A percentile compares a stretch with the other conserved stretches of the same genome.
These are phyloP conservation scores for Cucurbita argyrosperma DNA, from an alignment of 306 rosid species.

Conservation along the genomic window DNA sequence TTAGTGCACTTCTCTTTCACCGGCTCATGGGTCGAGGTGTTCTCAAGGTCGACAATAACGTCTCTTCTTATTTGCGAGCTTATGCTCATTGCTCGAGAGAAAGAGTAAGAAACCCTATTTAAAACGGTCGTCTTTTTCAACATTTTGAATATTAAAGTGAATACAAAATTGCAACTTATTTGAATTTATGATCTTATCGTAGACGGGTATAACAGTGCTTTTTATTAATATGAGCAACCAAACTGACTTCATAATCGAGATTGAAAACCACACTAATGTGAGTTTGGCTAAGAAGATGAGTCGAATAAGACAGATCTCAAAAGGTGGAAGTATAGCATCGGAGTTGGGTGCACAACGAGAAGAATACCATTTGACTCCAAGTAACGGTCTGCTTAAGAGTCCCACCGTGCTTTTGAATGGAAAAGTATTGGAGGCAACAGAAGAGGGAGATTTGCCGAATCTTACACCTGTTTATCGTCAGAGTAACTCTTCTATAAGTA, in stretches of 20 bases:
- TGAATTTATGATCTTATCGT: neutral
- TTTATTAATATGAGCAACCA: neutral
- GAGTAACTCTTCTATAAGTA: neutral
- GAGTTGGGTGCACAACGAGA: slow-evolving; percentile 16
- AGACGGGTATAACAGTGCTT: slow-evolving; percentile 44
- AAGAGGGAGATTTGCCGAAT: slow-evolving; percentile 41
- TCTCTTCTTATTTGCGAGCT: neutral
- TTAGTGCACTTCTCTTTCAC: neutral
- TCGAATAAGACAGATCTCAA: neutral
- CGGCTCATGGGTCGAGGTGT: neutral
- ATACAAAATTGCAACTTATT: too few species aligned
- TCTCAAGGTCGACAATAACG: neutral
- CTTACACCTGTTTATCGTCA: neutral
- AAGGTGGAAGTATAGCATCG: too few species aligned
- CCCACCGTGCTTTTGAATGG: slow-evolving; percentile 52
- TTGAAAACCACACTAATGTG: slow-evolving; percentile 7
- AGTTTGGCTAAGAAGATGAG: neutral
- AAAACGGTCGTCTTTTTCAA: too few species aligned
- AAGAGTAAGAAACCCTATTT: neutral
- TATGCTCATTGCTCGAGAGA: neutral
- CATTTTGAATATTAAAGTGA: too few species aligned
- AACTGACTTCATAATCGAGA: slow-evolving; percentile 17
- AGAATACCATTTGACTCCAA: slow-evolving; percentile 60
- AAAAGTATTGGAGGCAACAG: slow-evolving; percentile 29
- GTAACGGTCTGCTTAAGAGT: slow-evolving; percentile 27